Conservation (phyloP, 1,284 basidiomycete genomes). For the Salmacisia buchloeana region DNA sequence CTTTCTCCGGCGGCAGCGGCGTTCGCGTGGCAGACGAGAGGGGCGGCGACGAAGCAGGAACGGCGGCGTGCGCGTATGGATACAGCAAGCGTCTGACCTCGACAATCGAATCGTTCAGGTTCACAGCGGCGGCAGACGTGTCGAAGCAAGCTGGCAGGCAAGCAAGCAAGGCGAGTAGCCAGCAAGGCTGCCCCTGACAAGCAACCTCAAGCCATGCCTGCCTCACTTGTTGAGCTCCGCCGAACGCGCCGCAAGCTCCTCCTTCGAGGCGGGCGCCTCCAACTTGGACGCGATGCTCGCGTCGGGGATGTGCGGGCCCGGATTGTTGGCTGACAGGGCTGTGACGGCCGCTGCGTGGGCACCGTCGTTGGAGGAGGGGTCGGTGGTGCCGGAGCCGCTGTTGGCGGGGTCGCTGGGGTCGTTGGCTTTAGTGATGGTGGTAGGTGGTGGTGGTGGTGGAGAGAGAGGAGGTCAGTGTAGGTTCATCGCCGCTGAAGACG, state of each 20-base stretch:
- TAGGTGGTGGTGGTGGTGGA: neutral
- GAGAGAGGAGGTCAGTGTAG: neutral
- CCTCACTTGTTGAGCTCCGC: slow-evolving; percentile 34
- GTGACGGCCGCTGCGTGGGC: slow-evolving; percentile 25
- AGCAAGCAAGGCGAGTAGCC: neutral
- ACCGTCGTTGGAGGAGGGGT: slow-evolving; percentile 16
- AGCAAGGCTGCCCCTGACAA: neutral
- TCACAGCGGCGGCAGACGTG: too few relatives aligned
- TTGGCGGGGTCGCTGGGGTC: slow-evolving; percentile 32
- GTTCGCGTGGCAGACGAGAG: too few relatives aligned
- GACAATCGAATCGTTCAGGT: too few relatives aligned
- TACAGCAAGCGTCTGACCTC: too few relatives aligned
- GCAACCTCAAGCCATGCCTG: neutral
- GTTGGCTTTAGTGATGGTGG: slow-evolving; percentile 21
- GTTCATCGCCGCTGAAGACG: neutral
- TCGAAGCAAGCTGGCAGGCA: too few relatives aligned
- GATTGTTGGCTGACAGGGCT: slow-evolving; percentile 8
- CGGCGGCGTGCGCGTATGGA: too few relatives aligned
- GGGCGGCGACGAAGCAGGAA: too few relatives aligned
- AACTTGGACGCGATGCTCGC: slow-evolving; percentile 19
- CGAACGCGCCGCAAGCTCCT: slow-evolving; percentile 33
- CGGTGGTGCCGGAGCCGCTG: slow-evolving; percentile 19
- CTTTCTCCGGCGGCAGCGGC: too few relatives aligned
- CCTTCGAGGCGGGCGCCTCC: slow-evolving; percentile 26
- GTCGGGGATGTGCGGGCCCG: neutral